These are phyloP conservation scores for Thraustotheca clavata DNA, from an alignment of 352 stramenopile genomes.

Conservation along the genomic window DNA sequence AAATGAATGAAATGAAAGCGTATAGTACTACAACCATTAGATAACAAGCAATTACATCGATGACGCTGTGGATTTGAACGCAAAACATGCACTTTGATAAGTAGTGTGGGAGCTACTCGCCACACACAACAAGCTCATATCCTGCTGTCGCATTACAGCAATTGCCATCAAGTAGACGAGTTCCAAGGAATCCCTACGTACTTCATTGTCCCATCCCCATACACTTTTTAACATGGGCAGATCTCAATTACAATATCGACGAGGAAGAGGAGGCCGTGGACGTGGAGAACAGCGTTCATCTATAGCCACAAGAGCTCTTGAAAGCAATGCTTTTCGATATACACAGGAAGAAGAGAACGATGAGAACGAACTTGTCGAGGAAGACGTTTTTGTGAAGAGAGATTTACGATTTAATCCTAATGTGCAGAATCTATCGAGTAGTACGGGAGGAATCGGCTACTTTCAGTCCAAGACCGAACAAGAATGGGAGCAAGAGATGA, in stretches of 20 bases:
- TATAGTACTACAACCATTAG: no score
- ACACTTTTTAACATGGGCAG: conserved; percentile 50
- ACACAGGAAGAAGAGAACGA: conserved; percentile 46
- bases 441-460: conserved; percentile 11
- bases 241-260: conserved; percentile 60
- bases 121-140: no score
- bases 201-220: no score
- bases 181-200: no score
- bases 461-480: conserved; percentile 32
- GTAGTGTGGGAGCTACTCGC: no score
- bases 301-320: conserved; percentile 28
- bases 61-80: no score
- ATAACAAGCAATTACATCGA: no score
- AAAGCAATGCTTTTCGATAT: conserved; percentile 69
- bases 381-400: conserved; percentile 32
- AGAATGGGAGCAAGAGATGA: conserved; percentile 42
- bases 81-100: no score
- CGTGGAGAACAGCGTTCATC: conserved; percentile 9
- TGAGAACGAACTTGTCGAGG: conserved; percentile 47
- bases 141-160: no score
- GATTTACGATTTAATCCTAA: conserved; percentile 20
- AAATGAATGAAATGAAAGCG: no score
- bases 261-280: conserved; percentile 27
- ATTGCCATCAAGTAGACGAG: no score
- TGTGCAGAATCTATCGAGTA: conserved; percentile 5